Evolutionary conservation across 306 rosid species (phyloP), one percentile per base, ranked within the genome.

Genomic region (Cicer judaicum): DNA sequence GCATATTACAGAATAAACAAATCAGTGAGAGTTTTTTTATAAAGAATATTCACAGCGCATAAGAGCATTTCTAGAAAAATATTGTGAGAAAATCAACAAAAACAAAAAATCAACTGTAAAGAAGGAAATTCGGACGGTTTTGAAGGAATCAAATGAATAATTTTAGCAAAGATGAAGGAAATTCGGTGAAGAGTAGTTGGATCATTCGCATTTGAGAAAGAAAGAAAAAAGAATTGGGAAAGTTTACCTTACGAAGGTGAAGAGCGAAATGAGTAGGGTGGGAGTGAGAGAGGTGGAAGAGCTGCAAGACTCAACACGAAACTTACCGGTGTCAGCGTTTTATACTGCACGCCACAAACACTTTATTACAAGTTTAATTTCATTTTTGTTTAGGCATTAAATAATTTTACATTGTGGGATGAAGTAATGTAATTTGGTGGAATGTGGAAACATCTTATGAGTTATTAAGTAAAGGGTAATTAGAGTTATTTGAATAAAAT

Each of bases 341-440:
- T 80, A 79, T 56, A 64, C 9, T 53, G n/a, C 73, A 63, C 65
- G 78, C 36, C 36, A 3, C 36, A 29, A 4, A 29, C 36, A 0
- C 5, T 29, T 29, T 0, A 29, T 29, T 29, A 29, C 1, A 4
- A 29, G 36, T 29, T 29, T 29, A 3, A 4, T 29, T 24, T 24
- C 3, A 29, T 29, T 29, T 29, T 29, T 29, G 4, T 29, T 29
- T 29, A 5, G 5, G 4, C 0, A 29, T 29, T 3, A 3, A 29
- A 29, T 29, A 29, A 29, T 29, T 29, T 29, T 24, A 0, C 34
- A 24, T 24, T 24, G 29, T 24, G 29, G 29, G 3, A 24, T 2
- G 29, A 24, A 24, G 0, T 24, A 24, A 24, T 24, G 29, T 24
- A 24, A 24, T 24, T 24, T 24, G 4, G 34, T 24, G 34, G 34